Percentiles rank a stretch among this genome's conserved stretches.
Evolutionary conservation across 768 basidiomycete genomes (phyloP).

Genomic region (Glaciozyma antarctica): DNA sequence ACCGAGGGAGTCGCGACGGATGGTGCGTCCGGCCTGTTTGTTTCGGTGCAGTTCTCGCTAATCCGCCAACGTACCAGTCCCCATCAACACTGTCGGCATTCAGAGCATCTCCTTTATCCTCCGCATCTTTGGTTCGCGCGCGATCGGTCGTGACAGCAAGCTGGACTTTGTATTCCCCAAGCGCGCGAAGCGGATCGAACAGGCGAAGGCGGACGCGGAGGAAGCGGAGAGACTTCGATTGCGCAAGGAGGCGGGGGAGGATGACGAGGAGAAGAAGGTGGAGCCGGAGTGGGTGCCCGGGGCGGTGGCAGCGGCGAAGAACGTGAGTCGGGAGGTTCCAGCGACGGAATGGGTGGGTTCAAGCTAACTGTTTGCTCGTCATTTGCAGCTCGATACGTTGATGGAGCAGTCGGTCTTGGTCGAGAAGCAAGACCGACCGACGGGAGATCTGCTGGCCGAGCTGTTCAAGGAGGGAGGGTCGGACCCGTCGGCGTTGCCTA

Average conservation of each 20-base stretch:
- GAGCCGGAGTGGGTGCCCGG: not conserved
- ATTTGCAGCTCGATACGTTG: constrained; percentile 3
- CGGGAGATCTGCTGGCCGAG: constrained; percentile 29
- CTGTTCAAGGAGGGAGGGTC: constrained; percentile 36
- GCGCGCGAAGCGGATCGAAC: not conserved
- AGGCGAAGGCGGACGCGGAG: constrained; percentile 1
- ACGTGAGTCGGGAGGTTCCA: not conserved
- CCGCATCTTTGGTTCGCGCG: constrained; percentile 19
- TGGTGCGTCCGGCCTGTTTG: not conserved
- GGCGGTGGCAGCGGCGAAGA: not conserved
- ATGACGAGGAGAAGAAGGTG: not conserved
- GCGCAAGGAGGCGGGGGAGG: not conserved
- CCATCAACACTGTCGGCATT: constrained; percentile 3
- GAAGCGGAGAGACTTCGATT: not conserved
- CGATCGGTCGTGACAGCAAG: constrained; percentile 1
- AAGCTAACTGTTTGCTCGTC: too few species aligned
- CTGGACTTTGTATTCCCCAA: constrained; percentile 26
- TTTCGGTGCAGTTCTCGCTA: not conserved
- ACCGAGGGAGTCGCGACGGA: constrained; percentile 3
- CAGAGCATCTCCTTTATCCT: not conserved
- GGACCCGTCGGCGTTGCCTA: constrained; percentile 63
- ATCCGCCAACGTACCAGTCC: not conserved
- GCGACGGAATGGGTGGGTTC: not conserved
- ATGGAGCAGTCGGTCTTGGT: constrained; percentile 16
- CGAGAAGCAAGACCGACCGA: constrained; percentile 7